phyloP scores from a whole-genome alignment of 108 stramenopile species.

The Cyclotella baltica region DNA sequence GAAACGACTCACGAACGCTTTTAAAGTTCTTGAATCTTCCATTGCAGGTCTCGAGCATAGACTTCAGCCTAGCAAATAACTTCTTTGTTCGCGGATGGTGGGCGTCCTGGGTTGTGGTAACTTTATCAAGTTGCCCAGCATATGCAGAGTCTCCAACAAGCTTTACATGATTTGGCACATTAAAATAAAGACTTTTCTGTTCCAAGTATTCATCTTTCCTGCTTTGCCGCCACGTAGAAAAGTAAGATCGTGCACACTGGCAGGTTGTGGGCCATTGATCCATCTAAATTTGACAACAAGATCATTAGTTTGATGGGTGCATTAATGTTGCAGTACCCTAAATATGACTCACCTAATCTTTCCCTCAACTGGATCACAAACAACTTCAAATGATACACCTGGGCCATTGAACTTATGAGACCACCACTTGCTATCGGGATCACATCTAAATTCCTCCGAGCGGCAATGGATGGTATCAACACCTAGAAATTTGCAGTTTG shows the following conservation, averaged over 20 bases:
- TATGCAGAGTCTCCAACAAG: slow-evolving; percentile 20
- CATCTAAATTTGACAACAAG: too few species aligned
- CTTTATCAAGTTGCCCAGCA: slow-evolving; percentile 12
- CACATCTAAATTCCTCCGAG: slow-evolving; percentile 11
- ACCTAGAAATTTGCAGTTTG: not conserved
- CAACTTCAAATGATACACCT: slow-evolving; percentile 48
- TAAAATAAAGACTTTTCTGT: not conserved
- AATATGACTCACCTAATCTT: too few species aligned
- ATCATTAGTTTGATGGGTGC: too few species aligned
- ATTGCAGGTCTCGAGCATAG: slow-evolving; percentile 54
- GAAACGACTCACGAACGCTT: slow-evolving; percentile 10
- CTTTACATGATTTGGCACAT: not conserved
- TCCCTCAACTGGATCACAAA: slow-evolving; percentile 20
- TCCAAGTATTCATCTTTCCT: slow-evolving; percentile 13
- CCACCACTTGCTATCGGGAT: slow-evolving; percentile 29
- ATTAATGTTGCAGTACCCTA: too few species aligned
- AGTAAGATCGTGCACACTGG: slow-evolving; percentile 39
- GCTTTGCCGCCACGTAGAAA: slow-evolving; percentile 33
- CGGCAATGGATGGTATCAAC: slow-evolving; percentile 2
- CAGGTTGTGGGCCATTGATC: slow-evolving; percentile 56
- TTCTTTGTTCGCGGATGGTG: slow-evolving; percentile 6
- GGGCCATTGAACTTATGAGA: slow-evolving; percentile 51
- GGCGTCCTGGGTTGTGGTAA: slow-evolving; percentile 6
- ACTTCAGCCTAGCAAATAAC: slow-evolving; percentile 24
- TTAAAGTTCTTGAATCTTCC: slow-evolving; percentile 37